Evolutionary conservation across 2,329 filamentous ascomycete genomes (phyloP).

Genomic region (Scortechinia acanthostroma): DNA sequence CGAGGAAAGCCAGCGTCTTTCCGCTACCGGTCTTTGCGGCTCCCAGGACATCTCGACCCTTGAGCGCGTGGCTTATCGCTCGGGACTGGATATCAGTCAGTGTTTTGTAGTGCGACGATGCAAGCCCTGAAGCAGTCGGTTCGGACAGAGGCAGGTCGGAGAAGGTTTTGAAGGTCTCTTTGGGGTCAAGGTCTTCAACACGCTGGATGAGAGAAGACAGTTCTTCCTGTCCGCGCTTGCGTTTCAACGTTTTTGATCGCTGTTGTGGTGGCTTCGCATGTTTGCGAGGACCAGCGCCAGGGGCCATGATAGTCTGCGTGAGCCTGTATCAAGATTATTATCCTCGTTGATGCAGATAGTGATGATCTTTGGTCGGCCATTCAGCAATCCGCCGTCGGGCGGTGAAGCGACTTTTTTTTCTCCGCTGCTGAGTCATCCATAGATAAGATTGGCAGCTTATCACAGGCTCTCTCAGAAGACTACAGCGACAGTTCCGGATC

Average conservation of each 20-base stretch:
- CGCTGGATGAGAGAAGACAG: constrained; percentile 22
- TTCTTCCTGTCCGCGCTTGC: constrained; percentile 34
- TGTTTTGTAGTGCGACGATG: constrained; percentile 79
- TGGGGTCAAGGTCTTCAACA: constrained; percentile 49
- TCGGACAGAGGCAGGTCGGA: constrained; percentile 78
- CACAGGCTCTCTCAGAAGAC: not conserved
- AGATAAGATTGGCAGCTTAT: not conserved
- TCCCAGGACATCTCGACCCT: constrained; percentile 81
- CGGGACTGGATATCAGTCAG: constrained; percentile 87
- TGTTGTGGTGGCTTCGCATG: not conserved
- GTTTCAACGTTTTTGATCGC: constrained; percentile 24
- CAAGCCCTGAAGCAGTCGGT: constrained; percentile 71
- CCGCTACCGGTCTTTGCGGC: constrained; percentile 93
- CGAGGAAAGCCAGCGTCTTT: constrained; percentile 87
- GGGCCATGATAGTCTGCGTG: not conserved
- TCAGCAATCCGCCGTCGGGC: not conserved
- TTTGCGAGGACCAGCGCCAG: too few species aligned
- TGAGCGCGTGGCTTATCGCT: constrained; percentile 80
- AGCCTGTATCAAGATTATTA: too few species aligned
- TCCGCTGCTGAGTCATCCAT: not conserved
- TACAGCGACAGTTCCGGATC: too few species aligned
- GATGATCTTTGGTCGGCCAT: too few species aligned
- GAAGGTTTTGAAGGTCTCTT: constrained; percentile 57
- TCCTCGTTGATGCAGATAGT: too few species aligned
- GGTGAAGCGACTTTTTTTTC: not conserved